Evolutionary conservation across 2,329 filamentous ascomycete species (phyloP), one percentile per base, ranked within the genome.

Genomic region (Aspergillus thermomutatus): DNA sequence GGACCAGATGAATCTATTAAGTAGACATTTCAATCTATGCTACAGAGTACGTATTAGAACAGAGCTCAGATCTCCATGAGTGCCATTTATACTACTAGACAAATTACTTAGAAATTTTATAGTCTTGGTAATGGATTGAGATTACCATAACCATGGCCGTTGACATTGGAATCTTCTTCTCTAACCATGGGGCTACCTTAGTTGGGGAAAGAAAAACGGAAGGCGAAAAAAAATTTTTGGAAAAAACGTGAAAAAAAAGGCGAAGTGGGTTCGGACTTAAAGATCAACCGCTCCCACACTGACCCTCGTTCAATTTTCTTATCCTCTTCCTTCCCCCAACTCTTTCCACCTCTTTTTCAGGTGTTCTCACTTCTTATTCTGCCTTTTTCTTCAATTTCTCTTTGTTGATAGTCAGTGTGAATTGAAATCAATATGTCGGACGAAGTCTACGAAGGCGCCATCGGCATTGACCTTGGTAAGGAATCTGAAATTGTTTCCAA

Each of bases 391-490:
- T 72, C 76, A 91, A 82, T 48, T 59, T 53, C 34, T 48, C 25
- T 60, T 50, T 58, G 31, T 50, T 46, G 21, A 46, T 46, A 46
- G 11, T 25, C 43, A 46, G 21, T 37, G 31, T 14, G 14, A 37
- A 37, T 37, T 17, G 31, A 37, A 46, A 43, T 57, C 52, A 69
- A 61, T 77, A 97, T 97, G 93, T 88, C 91, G 79, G 92, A 96
- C 80, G 93, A 97, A 88, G 88, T 95, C 74, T 99, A 97, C 81
- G 94, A 99, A 79, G 94, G 94, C 90, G 94, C 94, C 87, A 91
- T 97, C 83, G 94, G 94, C 87, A 99, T 99, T 84, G 94, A 99
- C 88, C 87, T 99, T 83, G 94, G 93, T 96, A 83, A 74, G 88
- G 11, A 26, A 14, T 82, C 67, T 53, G 50, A 28, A 57, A 60